These are phyloP conservation scores for Talaromyces adpressus DNA, from an alignment of 495 filamentous ascomycete genomes.

Conservation along the genomic window DNA sequence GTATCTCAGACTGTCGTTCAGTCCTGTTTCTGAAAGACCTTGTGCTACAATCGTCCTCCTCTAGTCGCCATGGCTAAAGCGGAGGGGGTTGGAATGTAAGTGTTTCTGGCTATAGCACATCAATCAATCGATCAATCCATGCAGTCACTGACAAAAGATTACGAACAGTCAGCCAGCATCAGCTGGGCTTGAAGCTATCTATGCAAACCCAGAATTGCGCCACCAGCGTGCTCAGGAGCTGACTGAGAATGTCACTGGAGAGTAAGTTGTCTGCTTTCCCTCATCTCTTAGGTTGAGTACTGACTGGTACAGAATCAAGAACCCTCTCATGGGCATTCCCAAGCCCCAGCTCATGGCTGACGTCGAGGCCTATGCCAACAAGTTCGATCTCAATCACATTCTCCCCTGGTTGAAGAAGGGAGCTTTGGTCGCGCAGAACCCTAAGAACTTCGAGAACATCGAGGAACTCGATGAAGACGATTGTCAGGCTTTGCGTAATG, in stretches of 20 bases:
- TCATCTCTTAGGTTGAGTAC: neutral
- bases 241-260: slow-evolving; percentile 12
- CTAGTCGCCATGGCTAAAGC: neutral
- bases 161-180: neutral
- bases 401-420: slow-evolving; percentile 47
- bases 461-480: slow-evolving; percentile 50
- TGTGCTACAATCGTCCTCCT: neutral
- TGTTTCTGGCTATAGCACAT: neutral
- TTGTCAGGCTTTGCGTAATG: slow-evolving; percentile 42
- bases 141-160: neutral
- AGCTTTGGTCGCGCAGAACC: slow-evolving; percentile 61
- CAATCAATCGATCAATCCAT: neutral
- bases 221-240: slow-evolving; percentile 2
- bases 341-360: slow-evolving; percentile 42
- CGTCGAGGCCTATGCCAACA: slow-evolving; percentile 47
- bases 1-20: neutral
- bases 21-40: neutral
- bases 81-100: neutral
- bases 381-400: slow-evolving; percentile 44
- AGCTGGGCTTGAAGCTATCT: slow-evolving; percentile 1
- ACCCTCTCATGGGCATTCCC: slow-evolving; percentile 53
- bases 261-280: slow-evolving; percentile 4
- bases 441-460: slow-evolving; percentile 43
- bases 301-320: slow-evolving; percentile 35
- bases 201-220: neutral